Evolutionary conservation across 2,329 filamentous ascomycete species (phyloP), one percentile per base, ranked within the genome.

Genomic region (Cladophialophora psammophila): DNA sequence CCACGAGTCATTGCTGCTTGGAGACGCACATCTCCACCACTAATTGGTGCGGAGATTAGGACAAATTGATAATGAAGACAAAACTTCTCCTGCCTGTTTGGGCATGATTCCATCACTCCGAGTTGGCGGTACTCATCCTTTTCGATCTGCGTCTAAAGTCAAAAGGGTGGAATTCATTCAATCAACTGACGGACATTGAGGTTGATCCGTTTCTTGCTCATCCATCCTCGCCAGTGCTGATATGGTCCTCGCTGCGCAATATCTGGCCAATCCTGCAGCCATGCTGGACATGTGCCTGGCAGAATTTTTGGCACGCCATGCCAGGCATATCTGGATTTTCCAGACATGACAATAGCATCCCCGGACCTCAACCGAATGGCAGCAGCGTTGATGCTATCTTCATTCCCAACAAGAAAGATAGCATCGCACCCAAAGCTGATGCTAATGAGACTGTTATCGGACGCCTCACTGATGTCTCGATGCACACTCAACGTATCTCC

Each of bases 401-500:
- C 87, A 6, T 91, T 87, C 1, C 92, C 90, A 66, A 94, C 90
- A 76, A 97, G 87, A 75, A 99, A 98, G 2, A 98, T 81, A 0
- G 89, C 91, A 72, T 97, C 94, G 74, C 94, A 98, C 2, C 95
- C 95, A 55, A 98, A 83, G 73, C 92, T 96, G 48, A 98, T 81
- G 72, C 93, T 96, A 18, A 96, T 87, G 34, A 98, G 84, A 0
- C 92, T 92, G 61, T 85, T 88, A 73, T 92, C 86, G 57, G 90
- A 91, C 72, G 91, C 85, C 80, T 98, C 95, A 70, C 93, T 96
- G 50, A 98, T 93, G 76, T 99, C 95, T 10, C 95, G 89, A 80
- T 98, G 95, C 78, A 97, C 87, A 81, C 92, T 94, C 77, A 98
- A 88, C 0, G 91, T 96, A 76, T 98, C 94, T 20, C 92, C 92